These are phyloP conservation scores for Ceriops tagal DNA, from an alignment of 345 rosid genomes.

Conservation along the genomic window DNA sequence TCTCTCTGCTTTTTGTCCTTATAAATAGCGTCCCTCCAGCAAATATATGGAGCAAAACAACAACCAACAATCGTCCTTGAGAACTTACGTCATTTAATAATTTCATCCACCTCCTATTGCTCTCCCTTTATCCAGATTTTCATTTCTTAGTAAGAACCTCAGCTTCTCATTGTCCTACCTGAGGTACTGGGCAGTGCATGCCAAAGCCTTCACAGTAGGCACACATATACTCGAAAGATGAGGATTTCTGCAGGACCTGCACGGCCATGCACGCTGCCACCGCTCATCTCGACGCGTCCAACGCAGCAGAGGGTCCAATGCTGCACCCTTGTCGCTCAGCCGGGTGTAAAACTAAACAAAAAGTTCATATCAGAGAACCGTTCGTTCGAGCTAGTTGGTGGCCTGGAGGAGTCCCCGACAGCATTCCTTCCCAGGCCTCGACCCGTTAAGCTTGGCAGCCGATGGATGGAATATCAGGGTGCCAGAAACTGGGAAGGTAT, in stretches of 20 bases:
- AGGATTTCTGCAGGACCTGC: slow-evolving; percentile 21
- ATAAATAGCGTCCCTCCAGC: slow-evolving; percentile 11
- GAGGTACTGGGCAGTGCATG: neutral
- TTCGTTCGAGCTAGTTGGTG: neutral
- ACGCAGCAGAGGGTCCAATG: neutral
- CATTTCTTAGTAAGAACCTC: neutral
- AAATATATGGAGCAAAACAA: neutral
- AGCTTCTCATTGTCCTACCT: neutral
- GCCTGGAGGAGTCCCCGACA: neutral
- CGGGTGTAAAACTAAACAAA: slow-evolving; percentile 7
- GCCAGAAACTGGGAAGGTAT: slow-evolving; percentile 56
- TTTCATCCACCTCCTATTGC: neutral
- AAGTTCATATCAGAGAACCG: neutral
- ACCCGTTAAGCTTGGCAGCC: slow-evolving; percentile 25
- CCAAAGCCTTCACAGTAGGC: too few relatives aligned
- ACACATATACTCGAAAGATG: slow-evolving; percentile 14
- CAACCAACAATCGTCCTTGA: neutral
- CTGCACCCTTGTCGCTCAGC: slow-evolving; percentile 19
- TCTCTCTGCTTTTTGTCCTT: slow-evolving; percentile 6
- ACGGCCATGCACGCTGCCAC: slow-evolving; percentile 21
- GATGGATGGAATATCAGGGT: slow-evolving; percentile 68
- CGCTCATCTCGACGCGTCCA: neutral
- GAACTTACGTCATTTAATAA: neutral
- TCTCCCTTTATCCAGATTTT: neutral
- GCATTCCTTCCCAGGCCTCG: neutral